phyloP scores from a whole-genome alignment of 345 rosid genomes.

The Murraya koenigii region DNA sequence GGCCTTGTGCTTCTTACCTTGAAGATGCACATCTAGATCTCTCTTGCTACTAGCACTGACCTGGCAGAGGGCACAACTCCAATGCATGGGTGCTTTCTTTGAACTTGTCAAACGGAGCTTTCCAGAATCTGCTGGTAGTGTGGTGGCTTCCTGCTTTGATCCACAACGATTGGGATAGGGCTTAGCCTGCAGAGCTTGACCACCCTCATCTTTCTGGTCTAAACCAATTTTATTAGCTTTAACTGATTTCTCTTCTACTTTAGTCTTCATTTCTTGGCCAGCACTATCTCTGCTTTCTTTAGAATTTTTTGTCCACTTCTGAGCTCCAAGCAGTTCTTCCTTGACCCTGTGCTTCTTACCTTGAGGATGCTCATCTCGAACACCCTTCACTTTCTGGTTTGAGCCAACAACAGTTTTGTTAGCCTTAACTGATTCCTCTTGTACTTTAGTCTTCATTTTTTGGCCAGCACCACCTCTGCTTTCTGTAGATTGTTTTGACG shows the following conservation, averaged over 20 bases:
- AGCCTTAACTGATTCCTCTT: too few relatives aligned
- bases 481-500: background rate
- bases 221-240: too few relatives aligned
- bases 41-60: constrained; percentile 10
- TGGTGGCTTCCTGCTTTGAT: background rate
- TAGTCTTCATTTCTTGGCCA: too few relatives aligned
- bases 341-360: constrained; percentile 37
- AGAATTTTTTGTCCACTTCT: background rate
- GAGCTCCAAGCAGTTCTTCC: too few relatives aligned
- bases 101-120: constrained; percentile 12
- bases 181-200: too few relatives aligned
- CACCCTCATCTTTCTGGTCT: too few relatives aligned
- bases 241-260: too few relatives aligned
- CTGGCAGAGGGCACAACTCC: constrained; percentile 53
- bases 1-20: background rate
- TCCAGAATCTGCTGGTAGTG: constrained; percentile 7
- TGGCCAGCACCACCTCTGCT: background rate
- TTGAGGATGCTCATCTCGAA: too few relatives aligned
- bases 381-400: too few relatives aligned
- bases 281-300: constrained; percentile 25
- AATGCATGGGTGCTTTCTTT: constrained; percentile 34
- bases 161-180: too few relatives aligned
- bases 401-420: too few relatives aligned
- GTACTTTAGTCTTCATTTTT: too few relatives aligned
- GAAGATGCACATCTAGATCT: constrained; percentile 22